A percentile compares a stretch with the other conserved stretches of the same genome.
phyloP scores from a whole-genome alignment of 2,329 filamentous ascomycete genomes.

The Aspergillus viridinutans region DNA sequence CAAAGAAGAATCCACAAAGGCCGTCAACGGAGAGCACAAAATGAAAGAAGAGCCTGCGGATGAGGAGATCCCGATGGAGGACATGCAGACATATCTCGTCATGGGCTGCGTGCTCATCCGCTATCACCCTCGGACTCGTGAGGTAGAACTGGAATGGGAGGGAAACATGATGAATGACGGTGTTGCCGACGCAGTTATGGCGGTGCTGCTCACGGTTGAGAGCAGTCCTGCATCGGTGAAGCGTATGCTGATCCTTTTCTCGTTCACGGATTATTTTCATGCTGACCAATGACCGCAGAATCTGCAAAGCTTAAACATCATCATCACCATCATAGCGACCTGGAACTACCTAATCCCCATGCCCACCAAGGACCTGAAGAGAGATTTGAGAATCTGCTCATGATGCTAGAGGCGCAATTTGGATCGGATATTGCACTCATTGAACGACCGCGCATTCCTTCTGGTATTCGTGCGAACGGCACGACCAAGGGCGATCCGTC shows the following conservation, averaged over 20 bases:
- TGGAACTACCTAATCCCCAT: slow-evolving; percentile 64
- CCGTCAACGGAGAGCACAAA: slow-evolving; percentile 34
- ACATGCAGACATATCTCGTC: slow-evolving; percentile 54
- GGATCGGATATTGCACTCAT: slow-evolving; percentile 81
- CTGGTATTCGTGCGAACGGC: slow-evolving; percentile 15
- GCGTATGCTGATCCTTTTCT: slow-evolving; percentile 51
- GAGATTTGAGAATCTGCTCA: slow-evolving; percentile 77
- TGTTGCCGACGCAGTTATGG: slow-evolving; percentile 95
- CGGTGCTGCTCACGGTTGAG: slow-evolving; percentile 85
- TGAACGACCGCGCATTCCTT: slow-evolving; percentile 52
- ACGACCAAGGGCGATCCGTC: neutral
- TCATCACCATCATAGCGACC: slow-evolving; percentile 43
- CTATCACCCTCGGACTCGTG: slow-evolving; percentile 65
- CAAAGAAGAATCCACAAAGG: slow-evolving; percentile 20
- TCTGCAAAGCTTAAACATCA: slow-evolving; percentile 59
- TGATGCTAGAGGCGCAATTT: slow-evolving; percentile 97
- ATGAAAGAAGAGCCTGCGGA: slow-evolving; percentile 40
- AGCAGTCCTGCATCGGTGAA: slow-evolving; percentile 93
- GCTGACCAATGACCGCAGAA: slow-evolving; percentile 40
- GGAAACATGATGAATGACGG: slow-evolving; percentile 97
- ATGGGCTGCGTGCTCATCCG: slow-evolving; percentile 90
- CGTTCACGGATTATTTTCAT: neutral
- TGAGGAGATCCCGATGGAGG: slow-evolving; percentile 40
- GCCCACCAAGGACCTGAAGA: slow-evolving; percentile 67
- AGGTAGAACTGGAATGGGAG: slow-evolving; percentile 93